Conservation (phyloP, 495 filamentous ascomycete species). For the Oidiodendron maius region DNA sequence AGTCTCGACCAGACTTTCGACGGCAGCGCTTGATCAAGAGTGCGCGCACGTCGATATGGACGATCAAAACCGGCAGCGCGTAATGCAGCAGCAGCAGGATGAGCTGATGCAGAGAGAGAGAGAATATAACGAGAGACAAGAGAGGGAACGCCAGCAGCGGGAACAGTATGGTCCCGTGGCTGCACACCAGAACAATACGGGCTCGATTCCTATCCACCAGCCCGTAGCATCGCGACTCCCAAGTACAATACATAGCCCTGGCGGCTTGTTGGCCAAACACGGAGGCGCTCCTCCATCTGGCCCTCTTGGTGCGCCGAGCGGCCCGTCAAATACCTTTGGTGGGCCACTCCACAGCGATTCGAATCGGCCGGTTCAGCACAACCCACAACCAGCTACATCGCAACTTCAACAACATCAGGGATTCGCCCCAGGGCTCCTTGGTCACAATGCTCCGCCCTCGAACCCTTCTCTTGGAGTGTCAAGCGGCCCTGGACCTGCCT, state of each 20-base stretch:
- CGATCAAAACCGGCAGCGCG: conserved; percentile 33
- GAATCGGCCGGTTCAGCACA: conserved; percentile 53
- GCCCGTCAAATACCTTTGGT: conserved; percentile 60
- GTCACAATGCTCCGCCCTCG: conserved; percentile 31
- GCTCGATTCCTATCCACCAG: conserved; percentile 82
- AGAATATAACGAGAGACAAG: conserved; percentile 64
- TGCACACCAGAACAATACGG: conserved; percentile 77
- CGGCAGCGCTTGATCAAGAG: conserved; percentile 35
- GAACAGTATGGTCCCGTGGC: conserved; percentile 49
- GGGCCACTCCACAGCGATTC: conserved; percentile 55
- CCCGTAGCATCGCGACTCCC: conserved; percentile 79
- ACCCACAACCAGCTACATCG: conserved; percentile 54
- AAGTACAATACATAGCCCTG: conserved; percentile 78
- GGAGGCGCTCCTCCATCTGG: conserved; percentile 53
- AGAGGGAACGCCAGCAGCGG: conserved; percentile 43
- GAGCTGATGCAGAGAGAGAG: conserved; percentile 54
- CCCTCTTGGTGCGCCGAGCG: conserved; percentile 59
- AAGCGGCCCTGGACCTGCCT: conserved; percentile 30
- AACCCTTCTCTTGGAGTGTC: conserved; percentile 31
- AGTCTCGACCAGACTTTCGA: too few species aligned
- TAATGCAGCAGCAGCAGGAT: conserved; percentile 40
- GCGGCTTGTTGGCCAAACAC: conserved; percentile 75
- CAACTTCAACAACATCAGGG: conserved; percentile 50
- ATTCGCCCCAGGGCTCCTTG: conserved; percentile 42
- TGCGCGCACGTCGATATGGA: conserved; percentile 27